Evolutionary conservation across 352 stramenopile species (phyloP), one percentile per base, ranked within the genome.

Genomic region (Halophytophthora polymorphica): DNA sequence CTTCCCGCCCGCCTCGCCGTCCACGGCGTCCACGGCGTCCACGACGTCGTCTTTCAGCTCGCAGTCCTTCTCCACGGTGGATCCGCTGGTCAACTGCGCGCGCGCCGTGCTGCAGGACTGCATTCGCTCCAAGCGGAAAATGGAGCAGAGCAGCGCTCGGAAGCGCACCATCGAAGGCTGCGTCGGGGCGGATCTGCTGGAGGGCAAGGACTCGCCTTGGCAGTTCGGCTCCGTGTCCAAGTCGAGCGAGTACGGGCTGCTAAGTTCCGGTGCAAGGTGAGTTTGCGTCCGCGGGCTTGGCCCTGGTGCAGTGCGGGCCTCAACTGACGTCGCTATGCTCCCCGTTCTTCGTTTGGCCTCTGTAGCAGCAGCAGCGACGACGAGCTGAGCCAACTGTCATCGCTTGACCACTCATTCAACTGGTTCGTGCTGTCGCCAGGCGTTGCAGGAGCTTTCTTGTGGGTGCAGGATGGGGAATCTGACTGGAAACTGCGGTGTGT

Each of bases 361-460:
- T 60, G 58, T 39, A 82, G 66, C 21, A 87, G 74, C 41, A 87
- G 80, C 64, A 93, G 83, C 23, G 83, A 93, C 38, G 83, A 93
- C 23, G 83, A 93, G 47, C 56, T 93, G 22, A 84, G 74, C 37
- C 74, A 90, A 42, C 48, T 88, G 14, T 88, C 74, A 12, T 85
- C 71, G 15, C 71, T 83, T 58, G 74, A 91, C 44, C 69, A 65
- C 15, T 86, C 77, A 12, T 83, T 83, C 25, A 50, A 56, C 22
- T 71, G 73, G 82, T 92, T 56, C 14, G 69, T 63, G 10, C 25
- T 4, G 25, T 31, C 4, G 4, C 6, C 35, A 6, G 3, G 12
- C 5, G 19, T 43, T 3, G 3, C 15, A 18, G 35, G 7, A 48
- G 39, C 22, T 48, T 13, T 2, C 18, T 44, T 28, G 13, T 34